Evolutionary conservation across 495 filamentous ascomycete genomes (phyloP), one percentile per base, ranked within the genome.

Genomic region (Aspergillus sclerotiicarbonarius): DNA sequence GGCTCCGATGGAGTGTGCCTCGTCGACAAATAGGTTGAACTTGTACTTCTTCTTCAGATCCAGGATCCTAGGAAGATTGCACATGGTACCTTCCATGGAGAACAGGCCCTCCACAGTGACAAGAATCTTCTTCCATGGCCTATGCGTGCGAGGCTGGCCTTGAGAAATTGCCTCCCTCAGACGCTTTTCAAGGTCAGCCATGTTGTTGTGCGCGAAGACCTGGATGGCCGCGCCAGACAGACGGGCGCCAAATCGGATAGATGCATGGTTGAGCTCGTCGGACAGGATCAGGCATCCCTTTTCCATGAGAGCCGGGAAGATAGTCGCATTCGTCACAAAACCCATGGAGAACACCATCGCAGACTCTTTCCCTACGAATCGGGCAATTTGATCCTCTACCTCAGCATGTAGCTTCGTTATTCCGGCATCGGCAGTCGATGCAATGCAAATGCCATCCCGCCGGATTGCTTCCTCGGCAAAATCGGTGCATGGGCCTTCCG

Each of bases 51-150:
- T 88, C 78, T 91, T 93, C 53, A 96, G 82, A 43, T 76, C 80
- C 43, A 96, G 64, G 41, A 96, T 71, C 31, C 87, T 84, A 12
- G 90, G 91, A 20, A 96, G 80, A 64, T 96, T 90, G 67, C 85
- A 87, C 90, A 96, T 93, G 57, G 90, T 92, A 37, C 91, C 91
- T 71, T 96, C 91, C 91, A 96, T 96, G 3, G 90, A 94, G 74
- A 95, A 96, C 3, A 96, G 79, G 44, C 91, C 91, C 68, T 96
- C 91, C 47, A 96, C 89, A 30, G 88, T 90, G 39, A 96, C 89
- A 21, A 96, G 75, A 57, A 96, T 95, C 82, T 94, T 96, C 79
- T 90, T 90, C 91, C 91, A 96, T 12, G 91, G 91, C 21, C 91
- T 84, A 69, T 96, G 91, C 13, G 90, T 94, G 55, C 91, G 84